A percentile compares a stretch with the other conserved stretches of the same genome.
These are phyloP conservation scores for Pichia cactophila DNA, from an alignment of 1,139 yeast genomes.

Conservation along the genomic window DNA sequence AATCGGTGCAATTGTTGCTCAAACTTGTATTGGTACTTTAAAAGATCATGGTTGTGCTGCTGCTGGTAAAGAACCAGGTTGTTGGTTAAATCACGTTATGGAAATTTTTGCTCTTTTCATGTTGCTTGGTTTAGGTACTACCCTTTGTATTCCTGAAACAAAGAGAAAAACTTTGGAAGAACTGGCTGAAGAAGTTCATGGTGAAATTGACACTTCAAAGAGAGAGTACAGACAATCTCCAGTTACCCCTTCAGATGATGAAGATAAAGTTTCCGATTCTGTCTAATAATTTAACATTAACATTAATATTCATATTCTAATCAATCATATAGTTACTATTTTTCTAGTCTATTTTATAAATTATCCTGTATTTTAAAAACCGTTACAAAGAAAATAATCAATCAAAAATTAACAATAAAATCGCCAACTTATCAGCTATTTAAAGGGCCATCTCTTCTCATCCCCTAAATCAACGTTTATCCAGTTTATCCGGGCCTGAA, in stretches of 20 bases:
- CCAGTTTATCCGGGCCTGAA: not conserved
- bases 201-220: conserved; percentile 47
- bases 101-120: conserved; percentile 87
- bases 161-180: conserved; percentile 84
- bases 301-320: not conserved
- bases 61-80: conserved; percentile 39
- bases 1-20: conserved; percentile 94
- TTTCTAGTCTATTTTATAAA: not conserved
- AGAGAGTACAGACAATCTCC: not conserved
- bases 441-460: not conserved
- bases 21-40: conserved; percentile 81
- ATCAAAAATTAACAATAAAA: not conserved
- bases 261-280: conserved; percentile 23
- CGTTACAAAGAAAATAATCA: not conserved
- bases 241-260: conserved; percentile 19
- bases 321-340: not conserved
- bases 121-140: conserved; percentile 62
- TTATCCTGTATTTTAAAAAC: not conserved
- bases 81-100: conserved; percentile 88
- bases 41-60: conserved; percentile 67
- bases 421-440: no score
- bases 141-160: conserved; percentile 78
- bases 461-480: no score
- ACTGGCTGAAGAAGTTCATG: conserved; percentile 69
- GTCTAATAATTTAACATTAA: conserved; percentile 11